Evolutionary conservation across 805 yeast species (phyloP).

Genomic region (Soucietia sequanensis): DNA sequence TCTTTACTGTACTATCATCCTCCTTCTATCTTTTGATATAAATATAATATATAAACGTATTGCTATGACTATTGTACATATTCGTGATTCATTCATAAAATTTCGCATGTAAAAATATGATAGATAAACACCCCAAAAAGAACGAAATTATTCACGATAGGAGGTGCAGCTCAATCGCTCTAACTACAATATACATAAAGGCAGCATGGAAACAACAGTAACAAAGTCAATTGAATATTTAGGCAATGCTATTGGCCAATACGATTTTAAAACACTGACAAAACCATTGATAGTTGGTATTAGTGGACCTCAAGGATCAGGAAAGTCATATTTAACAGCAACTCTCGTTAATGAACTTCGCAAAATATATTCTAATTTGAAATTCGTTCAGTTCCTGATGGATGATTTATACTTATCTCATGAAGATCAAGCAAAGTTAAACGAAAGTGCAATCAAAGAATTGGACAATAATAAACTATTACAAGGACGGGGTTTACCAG

Average conservation of each 20-base stretch:
- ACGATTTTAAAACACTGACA: conserved; percentile 17
- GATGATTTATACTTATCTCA: conserved; percentile 84
- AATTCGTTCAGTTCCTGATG: conserved; percentile 58
- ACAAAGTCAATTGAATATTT: conserved; percentile 27
- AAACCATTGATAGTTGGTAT: conserved; percentile 54
- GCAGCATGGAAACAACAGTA: too few species aligned
- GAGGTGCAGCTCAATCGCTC: too few species aligned
- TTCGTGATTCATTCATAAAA: too few species aligned
- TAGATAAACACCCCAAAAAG: too few species aligned
- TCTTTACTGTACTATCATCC: too few species aligned
- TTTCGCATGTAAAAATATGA: too few species aligned
- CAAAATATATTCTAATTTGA: conserved; percentile 31
- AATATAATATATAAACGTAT: too few species aligned
- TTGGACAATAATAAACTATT: conserved; percentile 51
- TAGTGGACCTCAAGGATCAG: conserved; percentile 80
- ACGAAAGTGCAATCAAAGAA: conserved; percentile 17
- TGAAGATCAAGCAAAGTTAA: conserved; percentile 53
- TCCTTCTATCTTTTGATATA: too few species aligned
- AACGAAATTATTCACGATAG: too few species aligned
- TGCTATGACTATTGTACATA: too few species aligned
- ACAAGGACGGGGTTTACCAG: conserved; percentile 87
- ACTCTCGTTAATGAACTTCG: conserved; percentile 35
- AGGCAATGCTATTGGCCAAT: conserved; percentile 19
- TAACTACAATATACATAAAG: too few species aligned
- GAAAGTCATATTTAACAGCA: conserved; percentile 60